Evolutionary conservation across 345 rosid genomes (phyloP).

Genomic region (Ceriops tagal): DNA sequence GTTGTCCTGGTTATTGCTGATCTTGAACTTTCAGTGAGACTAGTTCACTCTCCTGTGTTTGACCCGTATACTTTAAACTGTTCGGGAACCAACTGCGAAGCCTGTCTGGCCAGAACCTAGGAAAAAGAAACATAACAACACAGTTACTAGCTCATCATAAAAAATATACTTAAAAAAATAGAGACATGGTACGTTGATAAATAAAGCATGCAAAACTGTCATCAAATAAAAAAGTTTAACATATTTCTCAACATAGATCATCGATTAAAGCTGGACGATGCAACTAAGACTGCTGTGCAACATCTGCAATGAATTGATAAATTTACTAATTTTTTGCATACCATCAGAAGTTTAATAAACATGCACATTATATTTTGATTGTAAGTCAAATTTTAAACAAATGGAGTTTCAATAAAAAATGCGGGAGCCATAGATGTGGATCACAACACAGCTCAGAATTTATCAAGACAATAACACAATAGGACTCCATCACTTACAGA

Average conservation of each 20-base stretch:
- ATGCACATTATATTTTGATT: no score
- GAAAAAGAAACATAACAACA: slow-evolving; percentile 16
- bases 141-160: not conserved
- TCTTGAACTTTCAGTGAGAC: slow-evolving; percentile 63
- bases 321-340: no score
- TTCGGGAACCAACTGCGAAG: slow-evolving; percentile 58
- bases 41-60: slow-evolving; percentile 66
- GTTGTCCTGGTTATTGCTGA: slow-evolving; percentile 36
- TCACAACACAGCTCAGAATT: not conserved
- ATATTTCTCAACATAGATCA: not conserved
- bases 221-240: not conserved
- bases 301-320: no score
- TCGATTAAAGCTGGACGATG: not conserved
- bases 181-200: no score
- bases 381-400: not conserved
- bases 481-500: slow-evolving; percentile 50
- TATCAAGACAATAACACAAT: not conserved
- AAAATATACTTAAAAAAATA: no score
- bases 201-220: no score
- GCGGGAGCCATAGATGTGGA: not conserved
- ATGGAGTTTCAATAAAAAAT: not conserved
- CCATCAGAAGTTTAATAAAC: no score
- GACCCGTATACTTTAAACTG: slow-evolving; percentile 41
- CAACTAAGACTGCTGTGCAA: no score
- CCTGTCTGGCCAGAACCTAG: slow-evolving; percentile 71